Conservation (phyloP, 2,329 filamentous ascomycete species). For the Claviceps pazoutovae region DNA sequence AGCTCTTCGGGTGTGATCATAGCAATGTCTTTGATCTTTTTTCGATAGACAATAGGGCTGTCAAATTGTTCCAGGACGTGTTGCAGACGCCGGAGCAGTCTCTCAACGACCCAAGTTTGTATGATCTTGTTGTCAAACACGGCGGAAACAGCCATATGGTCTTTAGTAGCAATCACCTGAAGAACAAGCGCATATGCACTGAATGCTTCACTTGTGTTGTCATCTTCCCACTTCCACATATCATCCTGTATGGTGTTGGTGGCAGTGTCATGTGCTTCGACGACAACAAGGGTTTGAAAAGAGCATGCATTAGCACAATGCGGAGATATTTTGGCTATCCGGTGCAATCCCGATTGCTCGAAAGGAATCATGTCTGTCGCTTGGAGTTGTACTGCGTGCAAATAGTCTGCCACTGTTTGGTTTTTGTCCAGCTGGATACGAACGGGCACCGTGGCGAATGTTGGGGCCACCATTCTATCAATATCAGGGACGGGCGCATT, state of each 20-base stretch:
- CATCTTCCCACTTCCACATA: not conserved
- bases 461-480: constrained; percentile 13
- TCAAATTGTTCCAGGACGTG: not conserved
- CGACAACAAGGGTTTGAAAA: constrained; percentile 17
- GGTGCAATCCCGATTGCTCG: constrained; percentile 11
- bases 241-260: not conserved
- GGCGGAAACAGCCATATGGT: not conserved
- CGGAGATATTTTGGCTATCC: constrained; percentile 10
- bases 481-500: constrained; percentile 10
- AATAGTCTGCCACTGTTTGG: constrained; percentile 3
- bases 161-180: not conserved
- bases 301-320: constrained; percentile 9
- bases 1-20: constrained; percentile 16
- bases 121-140: not conserved
- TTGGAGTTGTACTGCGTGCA: constrained; percentile 8
- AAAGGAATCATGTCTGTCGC: constrained; percentile 8
- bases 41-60: not conserved
- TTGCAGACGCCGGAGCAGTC: not conserved
- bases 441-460: constrained; percentile 29
- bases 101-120: not conserved
- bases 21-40: not conserved
- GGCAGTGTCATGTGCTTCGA: constrained; percentile 4
- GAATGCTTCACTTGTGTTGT: not conserved
- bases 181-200: not conserved
- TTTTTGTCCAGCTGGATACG: constrained; percentile 21